Base-by-base conservation (phyloP, 2,329 filamentous ascomycete species). In the Calonectria fujianensis region DNA sequence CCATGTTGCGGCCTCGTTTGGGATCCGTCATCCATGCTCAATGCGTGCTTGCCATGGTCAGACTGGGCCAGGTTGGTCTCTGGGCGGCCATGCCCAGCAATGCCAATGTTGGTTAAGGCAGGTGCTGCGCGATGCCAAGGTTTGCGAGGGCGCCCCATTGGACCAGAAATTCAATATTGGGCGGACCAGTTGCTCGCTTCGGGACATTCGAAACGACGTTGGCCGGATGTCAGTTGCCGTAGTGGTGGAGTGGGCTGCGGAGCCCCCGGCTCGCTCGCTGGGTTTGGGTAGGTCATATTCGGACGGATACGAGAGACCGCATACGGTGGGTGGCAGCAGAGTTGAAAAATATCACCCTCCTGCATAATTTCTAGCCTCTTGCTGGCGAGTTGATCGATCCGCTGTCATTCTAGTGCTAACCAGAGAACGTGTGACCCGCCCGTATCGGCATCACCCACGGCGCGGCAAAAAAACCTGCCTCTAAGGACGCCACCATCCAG, bases 101-200 rank as follows among this genome's bases (percentile, higher is more conserved):
- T 63, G 57, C 57, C 57, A 63, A 63, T 63, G 27, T 37, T 63
- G 57, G 13, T 41, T 41, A 18, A 63, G 57, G 57, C 57, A 63
- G 57, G 57, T 63, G 35, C 9, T 39, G 57, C n/a, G 35, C 10
- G 16, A 4, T 20, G 37, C 57, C 27, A n/a, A 37, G 14, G n/a
- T 41, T 29, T 41, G n/a, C 45, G 20, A 27, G 39, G 35, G 24
- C 35, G 32, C 27, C 10, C 37, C 57, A 63, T 63, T 63, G 57
- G 57, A 24, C 11, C 35, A 4, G 3, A 20, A 29, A 18, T 29
- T 29, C 35, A 29, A 29, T 27, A 63, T 18, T 29, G 57, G 57
- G n/a, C n/a, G 27, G 35, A n/a, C 27, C 41, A 16, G 18, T 4
- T 8, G 24, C 37, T 63, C 57, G 57, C 57, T 63, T 63, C 45